Conservation (phyloP, 352 stramenopile species). For the Globisporangium perplexum region DNA sequence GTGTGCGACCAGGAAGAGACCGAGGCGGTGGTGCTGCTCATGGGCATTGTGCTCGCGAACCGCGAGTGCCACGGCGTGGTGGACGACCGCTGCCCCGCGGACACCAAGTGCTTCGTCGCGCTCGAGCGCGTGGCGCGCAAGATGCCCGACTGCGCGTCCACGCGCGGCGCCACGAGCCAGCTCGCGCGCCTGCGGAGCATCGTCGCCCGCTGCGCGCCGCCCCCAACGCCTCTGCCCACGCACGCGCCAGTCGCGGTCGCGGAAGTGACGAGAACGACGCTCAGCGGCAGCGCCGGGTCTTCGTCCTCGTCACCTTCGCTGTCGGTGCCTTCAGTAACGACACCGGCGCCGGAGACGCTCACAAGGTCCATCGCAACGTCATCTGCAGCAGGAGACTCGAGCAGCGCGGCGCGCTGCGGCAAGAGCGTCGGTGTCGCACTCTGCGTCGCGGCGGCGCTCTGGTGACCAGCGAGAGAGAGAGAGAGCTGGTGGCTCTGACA, state of each 20-base stretch:
- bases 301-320: too few relatives aligned
- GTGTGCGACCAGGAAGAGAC: slow-evolving; percentile 3
- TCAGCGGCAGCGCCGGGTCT: neutral
- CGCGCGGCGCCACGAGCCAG: neutral
- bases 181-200: neutral
- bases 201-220: neutral
- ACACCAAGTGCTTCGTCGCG: neutral
- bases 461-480: neutral
- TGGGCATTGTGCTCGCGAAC: slow-evolving; percentile 6
- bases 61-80: slow-evolving; percentile 4
- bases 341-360: neutral
- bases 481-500: neutral
- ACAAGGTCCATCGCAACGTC: neutral
- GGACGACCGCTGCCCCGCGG: slow-evolving; percentile 5
- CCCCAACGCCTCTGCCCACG: neutral
- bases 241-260: neutral
- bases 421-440: neutral
- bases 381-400: neutral
- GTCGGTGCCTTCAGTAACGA: neutral
- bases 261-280: neutral
- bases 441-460: neutral
- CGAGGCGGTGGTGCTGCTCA: slow-evolving; percentile 4
- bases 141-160: slow-evolving; percentile 7
- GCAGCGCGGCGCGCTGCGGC: neutral
- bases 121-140: slow-evolving; percentile 6